phyloP scores from a whole-genome alignment of 1,284 basidiomycete genomes.

The Afroboletus lepidellus region DNA sequence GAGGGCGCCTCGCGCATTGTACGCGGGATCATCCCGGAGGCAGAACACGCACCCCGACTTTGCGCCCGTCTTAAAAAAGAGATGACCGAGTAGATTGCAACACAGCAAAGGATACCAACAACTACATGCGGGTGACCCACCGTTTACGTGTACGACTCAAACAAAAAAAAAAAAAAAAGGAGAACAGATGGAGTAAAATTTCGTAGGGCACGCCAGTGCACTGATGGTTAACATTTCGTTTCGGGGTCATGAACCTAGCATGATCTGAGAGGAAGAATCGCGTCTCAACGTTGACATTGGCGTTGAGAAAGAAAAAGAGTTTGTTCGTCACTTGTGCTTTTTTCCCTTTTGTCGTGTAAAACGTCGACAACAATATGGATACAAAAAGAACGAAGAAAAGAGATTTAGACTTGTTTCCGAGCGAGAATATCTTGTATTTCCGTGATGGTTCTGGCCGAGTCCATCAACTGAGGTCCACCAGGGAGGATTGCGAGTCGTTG shows the following conservation, averaged over 20 bases:
- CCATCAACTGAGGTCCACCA: conserved; percentile 61
- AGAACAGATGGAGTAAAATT: conserved; percentile 13
- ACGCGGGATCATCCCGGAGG: no score
- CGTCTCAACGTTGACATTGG: neutral
- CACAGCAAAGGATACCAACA: conserved; percentile 20
- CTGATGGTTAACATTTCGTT: conserved; percentile 13
- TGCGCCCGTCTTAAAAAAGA: neutral
- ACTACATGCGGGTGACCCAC: conserved; percentile 23
- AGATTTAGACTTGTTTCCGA: conserved; percentile 47
- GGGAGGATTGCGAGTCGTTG: conserved; percentile 75
- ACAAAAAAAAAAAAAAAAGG: neutral
- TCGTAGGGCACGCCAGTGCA: neutral
- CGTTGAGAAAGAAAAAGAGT: neutral
- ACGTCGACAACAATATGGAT: conserved; percentile 1
- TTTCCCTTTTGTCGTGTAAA: conserved; percentile 1
- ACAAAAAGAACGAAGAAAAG: neutral
- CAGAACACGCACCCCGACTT: no score
- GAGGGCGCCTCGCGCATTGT: no score
- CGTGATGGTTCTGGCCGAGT: conserved; percentile 63
- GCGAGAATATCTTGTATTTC: conserved; percentile 73
- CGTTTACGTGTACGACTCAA: neutral
- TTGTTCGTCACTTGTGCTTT: neutral
- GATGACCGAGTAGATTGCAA: conserved; percentile 18
- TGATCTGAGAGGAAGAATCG: conserved; percentile 10
- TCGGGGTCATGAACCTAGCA: conserved; percentile 31